Evolutionary conservation across 2,329 filamentous ascomycete species (phyloP), one percentile per base, ranked within the genome.

Genomic region (Arthrobotrys conoides): DNA sequence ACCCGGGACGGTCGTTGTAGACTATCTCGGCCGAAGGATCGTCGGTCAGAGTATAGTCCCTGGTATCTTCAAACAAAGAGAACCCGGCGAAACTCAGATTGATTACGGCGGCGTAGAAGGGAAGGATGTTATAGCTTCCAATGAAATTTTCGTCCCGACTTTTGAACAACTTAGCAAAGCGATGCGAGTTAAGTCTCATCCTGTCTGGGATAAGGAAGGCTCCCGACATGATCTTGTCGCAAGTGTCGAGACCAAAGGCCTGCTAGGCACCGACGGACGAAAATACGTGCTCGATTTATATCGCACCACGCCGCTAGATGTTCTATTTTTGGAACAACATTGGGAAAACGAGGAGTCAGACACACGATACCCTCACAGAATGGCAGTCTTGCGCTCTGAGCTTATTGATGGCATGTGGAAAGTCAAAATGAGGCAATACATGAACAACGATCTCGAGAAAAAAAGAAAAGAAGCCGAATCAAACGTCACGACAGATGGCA

Each of bases 231-330:
- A 97, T 80, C 88, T 99, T 2, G 95, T 98, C 85, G 93, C 93
- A 48, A 98, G 94, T 82, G 94, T 99, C 14, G 96, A 99, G 86
- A 99, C 96, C 67, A 99, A 99, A 87, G 96, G 96, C 67, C 87
- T 99, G n/a, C 88, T 99, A 82, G 96, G 96, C 59, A 99, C 96
- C 0, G 96, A 99, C 83, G 96, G 94, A 44, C 90, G 96, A 82
- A 97, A 97, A 84, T 99, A 99, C 83, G 93, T 97, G n/a, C 89
- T 99, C 64, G 96, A 99, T 83, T 87, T 99, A 67, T 99, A 99
- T 87, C 91, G 96, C 73, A 91, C 98, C 80, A 97, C 96, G 2
- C 96, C 96, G 5, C 86, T 98, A 72, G 96, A 99, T 84, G 90
- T 97, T 71, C 85, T 88, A 22, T 99, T 96, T 94, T 88, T 97